phyloP scores from a whole-genome alignment of 345 rosid species.

The Bruguiera sexangula region DNA sequence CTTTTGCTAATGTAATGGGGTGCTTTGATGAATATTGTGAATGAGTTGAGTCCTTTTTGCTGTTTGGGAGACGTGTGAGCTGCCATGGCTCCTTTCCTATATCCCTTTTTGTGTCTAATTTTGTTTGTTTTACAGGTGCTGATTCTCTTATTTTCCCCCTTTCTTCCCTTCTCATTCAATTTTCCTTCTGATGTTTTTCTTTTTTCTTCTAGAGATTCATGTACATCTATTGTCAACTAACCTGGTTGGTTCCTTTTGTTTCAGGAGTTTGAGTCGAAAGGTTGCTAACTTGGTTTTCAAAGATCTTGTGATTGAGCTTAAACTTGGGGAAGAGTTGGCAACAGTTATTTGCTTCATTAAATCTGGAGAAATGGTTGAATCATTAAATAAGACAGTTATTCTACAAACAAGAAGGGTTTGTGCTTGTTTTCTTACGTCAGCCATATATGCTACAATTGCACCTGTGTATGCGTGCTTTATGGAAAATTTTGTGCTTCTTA shows the following conservation, averaged over 20 bases:
- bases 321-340: conserved; percentile 60
- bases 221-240: background rate
- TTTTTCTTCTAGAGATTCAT: background rate
- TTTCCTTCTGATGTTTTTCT: background rate
- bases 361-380: conserved; percentile 52
- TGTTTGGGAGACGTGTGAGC: too few relatives aligned
- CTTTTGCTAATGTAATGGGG: too few relatives aligned
- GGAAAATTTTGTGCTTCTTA: background rate
- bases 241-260: conserved; percentile 15
- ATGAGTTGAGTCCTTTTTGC: too few relatives aligned
- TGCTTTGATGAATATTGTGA: too few relatives aligned
- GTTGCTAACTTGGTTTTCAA: conserved; percentile 52
- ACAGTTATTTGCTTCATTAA: conserved; percentile 34
- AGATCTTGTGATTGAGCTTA: conserved; percentile 54
- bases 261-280: conserved; percentile 48
- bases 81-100: too few relatives aligned
- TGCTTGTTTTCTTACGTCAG: conserved; percentile 17
- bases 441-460: background rate
- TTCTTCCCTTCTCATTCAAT: background rate
- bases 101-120: too few relatives aligned
- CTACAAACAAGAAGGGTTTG: conserved; percentile 50
- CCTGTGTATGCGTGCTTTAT: too few relatives aligned
- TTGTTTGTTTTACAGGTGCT: too few relatives aligned
- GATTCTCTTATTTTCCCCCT: too few relatives aligned
- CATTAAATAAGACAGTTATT: conserved; percentile 51